Percentiles rank a stretch among this genome's conserved stretches.
phyloP scores from a whole-genome alignment of 352 stramenopile species.

The Blastocystis sp. region DNA sequence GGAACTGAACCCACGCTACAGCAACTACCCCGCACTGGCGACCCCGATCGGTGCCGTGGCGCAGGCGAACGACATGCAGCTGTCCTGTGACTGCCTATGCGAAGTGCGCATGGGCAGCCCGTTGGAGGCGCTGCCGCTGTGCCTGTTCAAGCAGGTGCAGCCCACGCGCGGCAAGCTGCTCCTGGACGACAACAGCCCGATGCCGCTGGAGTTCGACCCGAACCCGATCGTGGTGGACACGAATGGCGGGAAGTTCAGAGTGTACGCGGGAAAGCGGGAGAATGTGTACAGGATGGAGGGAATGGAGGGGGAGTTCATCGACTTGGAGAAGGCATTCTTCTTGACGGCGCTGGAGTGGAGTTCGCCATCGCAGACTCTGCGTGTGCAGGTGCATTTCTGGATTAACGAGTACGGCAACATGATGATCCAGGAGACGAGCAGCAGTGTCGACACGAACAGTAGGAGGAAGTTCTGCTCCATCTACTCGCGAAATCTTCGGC shows the following conservation, averaged over 20 bases:
- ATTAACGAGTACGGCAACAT: background rate
- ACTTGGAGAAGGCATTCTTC: background rate
- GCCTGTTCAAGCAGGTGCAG: background rate
- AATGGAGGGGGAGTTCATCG: background rate
- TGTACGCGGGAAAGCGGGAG: background rate
- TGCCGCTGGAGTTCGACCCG: background rate
- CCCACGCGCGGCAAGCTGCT: background rate
- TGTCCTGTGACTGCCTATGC: background rate
- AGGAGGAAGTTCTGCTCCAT: background rate
- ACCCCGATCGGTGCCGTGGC: background rate
- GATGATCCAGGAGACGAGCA: background rate
- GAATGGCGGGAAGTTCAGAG: background rate
- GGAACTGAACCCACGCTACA: background rate
- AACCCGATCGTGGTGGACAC: background rate
- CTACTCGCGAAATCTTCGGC: background rate
- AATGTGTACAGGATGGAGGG: background rate
- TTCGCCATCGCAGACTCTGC: background rate
- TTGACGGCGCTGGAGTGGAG: background rate
- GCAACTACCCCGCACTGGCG: background rate
- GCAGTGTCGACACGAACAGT: background rate
- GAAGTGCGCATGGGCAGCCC: background rate
- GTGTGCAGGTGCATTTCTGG: background rate
- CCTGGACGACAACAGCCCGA: background rate
- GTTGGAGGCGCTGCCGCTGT: background rate
- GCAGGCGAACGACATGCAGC: background rate